Evolutionary conservation across 2,329 filamentous ascomycete species (phyloP), one percentile per base, ranked within the genome.

Genomic region (Pleurostoma richardsiae): DNA sequence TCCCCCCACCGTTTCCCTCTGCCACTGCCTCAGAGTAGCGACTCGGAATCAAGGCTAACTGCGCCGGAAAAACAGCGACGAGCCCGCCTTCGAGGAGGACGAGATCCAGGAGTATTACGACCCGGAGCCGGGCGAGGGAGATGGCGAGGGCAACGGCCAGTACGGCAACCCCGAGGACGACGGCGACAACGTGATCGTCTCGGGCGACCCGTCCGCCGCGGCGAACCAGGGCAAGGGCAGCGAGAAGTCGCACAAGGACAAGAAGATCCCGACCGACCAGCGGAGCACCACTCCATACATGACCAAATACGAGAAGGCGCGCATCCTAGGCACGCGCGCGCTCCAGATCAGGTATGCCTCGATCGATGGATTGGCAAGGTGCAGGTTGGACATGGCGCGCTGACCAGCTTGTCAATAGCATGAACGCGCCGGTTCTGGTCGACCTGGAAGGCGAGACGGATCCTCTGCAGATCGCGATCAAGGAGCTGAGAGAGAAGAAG

Each of bases 371-470:
- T 11, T 4, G n/a, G 10, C 29, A 43, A 2, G 39, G 43, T 30
- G 28, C 26, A 39, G 26, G 10, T 27, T 42, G 44, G 45, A 42
- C n/a, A 40, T n/a, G 36, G 43, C 4, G 8, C 41, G 36, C 19
- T 29, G 30, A 50, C 61, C 68, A 48, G 64, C 47, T 47, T 41
- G 49, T 36, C 7, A 44, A 48, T 57, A 95, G 94, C 73, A 95
- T 96, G 85, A 97, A 97, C 67, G 94, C 94, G 49, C 94, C 94
- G 3, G 91, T 97, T 30, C 79, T 99, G 41, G 94, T 99, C 44
- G 94, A 99, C 64, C 80, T 96, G 31, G 94, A 97, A 69, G 94
- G 94, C 61, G 92, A 97, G 76, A 97, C 94, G 44, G 94, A 99
- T 72, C 94, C 94, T 40, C 76, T 99, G 47, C 90, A 96, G 70